Percentiles rank a stretch among this genome's conserved stretches.
These are phyloP conservation scores for Talaromyces albobiverticillius DNA, from an alignment of 2,329 filamentous ascomycete species.

Conservation along the genomic window DNA sequence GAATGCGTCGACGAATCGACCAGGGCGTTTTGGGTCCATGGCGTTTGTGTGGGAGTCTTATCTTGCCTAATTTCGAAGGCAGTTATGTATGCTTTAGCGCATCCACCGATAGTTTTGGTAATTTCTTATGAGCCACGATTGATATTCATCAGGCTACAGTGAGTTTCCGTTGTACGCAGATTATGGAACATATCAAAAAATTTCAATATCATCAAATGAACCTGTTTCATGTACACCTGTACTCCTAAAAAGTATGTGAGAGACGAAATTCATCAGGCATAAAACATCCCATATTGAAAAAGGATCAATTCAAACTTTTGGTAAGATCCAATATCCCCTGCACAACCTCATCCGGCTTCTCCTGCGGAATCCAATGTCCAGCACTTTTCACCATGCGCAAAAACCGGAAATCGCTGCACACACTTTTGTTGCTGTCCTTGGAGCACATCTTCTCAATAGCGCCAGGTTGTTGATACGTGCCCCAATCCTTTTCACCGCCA, in stretches of 20 bases:
- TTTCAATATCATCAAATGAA: neutral
- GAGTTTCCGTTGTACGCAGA: neutral
- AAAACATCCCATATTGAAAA: no score
- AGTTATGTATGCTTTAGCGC: neutral
- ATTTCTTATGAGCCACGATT: neutral
- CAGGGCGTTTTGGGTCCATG: neutral
- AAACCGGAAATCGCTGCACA: slow-evolving; percentile 55
- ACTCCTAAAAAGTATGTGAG: neutral
- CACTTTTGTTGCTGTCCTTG: slow-evolving; percentile 31
- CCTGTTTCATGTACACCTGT: neutral
- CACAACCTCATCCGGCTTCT: slow-evolving; percentile 56
- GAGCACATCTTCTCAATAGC: slow-evolving; percentile 55
- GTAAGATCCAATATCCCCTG: slow-evolving; percentile 47
- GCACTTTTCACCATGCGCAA: slow-evolving; percentile 56
- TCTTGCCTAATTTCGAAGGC: neutral
- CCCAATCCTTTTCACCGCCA: slow-evolving; percentile 64
- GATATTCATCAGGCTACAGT: neutral
- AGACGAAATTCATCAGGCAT: neutral
- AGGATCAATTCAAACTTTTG: neutral
- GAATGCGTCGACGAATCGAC: neutral
- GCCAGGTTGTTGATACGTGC: slow-evolving; percentile 65
- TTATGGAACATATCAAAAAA: neutral
- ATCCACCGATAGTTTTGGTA: neutral
- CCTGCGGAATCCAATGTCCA: slow-evolving; percentile 70
- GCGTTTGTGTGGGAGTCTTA: neutral